Base-by-base conservation (phyloP, 2,329 filamentous ascomycete species). In the Trichoderma hamatum region DNA sequence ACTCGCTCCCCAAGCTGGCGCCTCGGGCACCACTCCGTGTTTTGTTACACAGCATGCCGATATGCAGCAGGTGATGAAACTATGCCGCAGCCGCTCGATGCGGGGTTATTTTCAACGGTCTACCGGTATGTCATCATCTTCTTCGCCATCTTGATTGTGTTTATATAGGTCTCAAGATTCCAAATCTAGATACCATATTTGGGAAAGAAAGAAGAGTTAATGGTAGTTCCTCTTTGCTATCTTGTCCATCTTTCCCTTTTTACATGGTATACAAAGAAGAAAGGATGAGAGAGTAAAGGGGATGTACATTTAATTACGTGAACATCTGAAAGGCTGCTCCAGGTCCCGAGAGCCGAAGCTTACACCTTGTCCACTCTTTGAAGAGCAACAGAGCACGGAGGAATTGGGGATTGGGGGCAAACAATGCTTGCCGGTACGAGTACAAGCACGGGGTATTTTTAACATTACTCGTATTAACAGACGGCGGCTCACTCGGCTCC, bases 401-500 rank as follows among this genome's bases (percentile, higher is more conserved):
- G 9, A 66, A 43, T 52, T 52, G 56, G 49, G 49, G 46, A 16
- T 7, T 59, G 56, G 32, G 24, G 14, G 24, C 11, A 32, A 43
- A 49, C 46, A n/a, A 49, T 49, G 46, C 43, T 62, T 36, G 67
- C 30, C 26, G 34, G 69, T 68, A 58, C 46, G 11, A 56, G 69
- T 69, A 58, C 46, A 24, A 34, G 54, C 28, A 56, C 49, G 61
- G 49, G 54, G 63, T 49, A 58, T 51, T 58, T 43, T 49, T 39
- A 49, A 49, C 54, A 59, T 67, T 67, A 59, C 64, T 67, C 64
- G 64, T 67, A 67, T 59, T 32, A 51, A 51, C 54, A 56, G 28
- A 39, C 74, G 77, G 78, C 77, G 76, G 75, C 77, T 79, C 75
- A 75, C 74, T 80, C 80, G 80, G 80, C 78, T 80, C 74, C 73